phyloP scores from a whole-genome alignment of 306 rosid genomes.

The Castanea mollissima region DNA sequence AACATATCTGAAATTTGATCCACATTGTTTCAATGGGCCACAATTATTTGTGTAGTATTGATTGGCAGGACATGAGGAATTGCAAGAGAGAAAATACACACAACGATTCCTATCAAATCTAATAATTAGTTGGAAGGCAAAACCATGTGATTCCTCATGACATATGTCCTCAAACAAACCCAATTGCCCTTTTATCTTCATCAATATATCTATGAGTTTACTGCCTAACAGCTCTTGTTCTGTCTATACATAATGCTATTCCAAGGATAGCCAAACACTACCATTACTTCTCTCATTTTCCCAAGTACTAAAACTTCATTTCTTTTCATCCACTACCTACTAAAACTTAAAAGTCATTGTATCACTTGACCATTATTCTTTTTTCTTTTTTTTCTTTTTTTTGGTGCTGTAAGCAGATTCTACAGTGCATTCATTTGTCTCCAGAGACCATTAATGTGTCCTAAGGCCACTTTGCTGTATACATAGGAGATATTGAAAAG shows the following conservation, averaged over 20 bases:
- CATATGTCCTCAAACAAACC: background rate
- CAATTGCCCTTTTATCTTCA: background rate
- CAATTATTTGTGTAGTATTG: background rate
- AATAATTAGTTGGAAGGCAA: conserved; percentile 3
- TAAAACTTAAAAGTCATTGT: too few species aligned
- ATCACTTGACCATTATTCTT: too few species aligned
- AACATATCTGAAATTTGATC: background rate
- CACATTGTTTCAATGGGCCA: background rate
- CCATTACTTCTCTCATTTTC: background rate
- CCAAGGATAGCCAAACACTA: background rate
- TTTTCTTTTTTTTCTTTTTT: too few species aligned
- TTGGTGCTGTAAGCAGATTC: too few species aligned
- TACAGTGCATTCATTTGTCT: too few species aligned
- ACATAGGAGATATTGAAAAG: conserved; percentile 64
- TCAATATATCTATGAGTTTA: background rate
- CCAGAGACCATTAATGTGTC: conserved; percentile 51
- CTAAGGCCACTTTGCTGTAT: conserved; percentile 82
- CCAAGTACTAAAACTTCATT: too few species aligned
- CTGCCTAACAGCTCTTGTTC: background rate
- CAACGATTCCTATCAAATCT: background rate
- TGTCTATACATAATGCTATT: background rate
- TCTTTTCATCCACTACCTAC: too few species aligned
- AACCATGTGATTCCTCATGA: conserved; percentile 26
- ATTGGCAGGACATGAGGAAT: conserved; percentile 7
- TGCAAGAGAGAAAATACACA: background rate